A percentile compares a stretch with the other conserved stretches of the same genome.
These are phyloP conservation scores for Colletotrichum shisoi DNA, from an alignment of 2,329 filamentous ascomycete species.

Conservation along the genomic window DNA sequence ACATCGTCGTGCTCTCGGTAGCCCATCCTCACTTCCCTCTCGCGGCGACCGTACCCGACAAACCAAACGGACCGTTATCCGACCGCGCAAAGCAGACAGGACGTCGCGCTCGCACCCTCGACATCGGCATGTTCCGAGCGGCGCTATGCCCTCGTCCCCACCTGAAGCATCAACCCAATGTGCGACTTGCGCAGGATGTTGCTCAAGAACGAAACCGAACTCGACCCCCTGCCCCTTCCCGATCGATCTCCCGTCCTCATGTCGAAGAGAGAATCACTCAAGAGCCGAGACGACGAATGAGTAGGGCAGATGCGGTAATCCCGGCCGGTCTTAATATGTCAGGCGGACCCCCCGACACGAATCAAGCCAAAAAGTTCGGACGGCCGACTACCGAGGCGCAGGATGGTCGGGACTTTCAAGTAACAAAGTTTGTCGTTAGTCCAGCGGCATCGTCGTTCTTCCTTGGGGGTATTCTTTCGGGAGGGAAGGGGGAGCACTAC, in stretches of 20 bases:
- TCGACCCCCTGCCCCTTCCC: too few relatives aligned
- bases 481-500: not conserved
- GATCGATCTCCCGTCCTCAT: not conserved
- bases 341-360: not conserved
- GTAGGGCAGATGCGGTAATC: not conserved
- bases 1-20: not conserved
- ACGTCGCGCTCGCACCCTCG: not conserved
- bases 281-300: not conserved
- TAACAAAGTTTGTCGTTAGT: conserved; percentile 10
- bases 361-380: not conserved
- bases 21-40: not conserved
- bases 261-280: not conserved
- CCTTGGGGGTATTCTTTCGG: not conserved
- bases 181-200: not conserved
- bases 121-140: not conserved
- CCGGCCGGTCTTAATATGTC: not conserved
- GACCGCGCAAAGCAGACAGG: not conserved
- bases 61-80: not conserved
- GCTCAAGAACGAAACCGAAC: not conserved
- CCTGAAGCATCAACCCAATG: not conserved
- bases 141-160: not conserved
- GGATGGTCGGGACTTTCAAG: conserved; percentile 23
- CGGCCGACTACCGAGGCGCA: conserved; percentile 10
- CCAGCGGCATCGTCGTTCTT: not conserved
- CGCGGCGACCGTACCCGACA: not conserved